A percentile compares a stretch with the other conserved stretches of the same genome.
These are phyloP conservation scores for Agarophyton chilense DNA, from an alignment of 23 red algal species.

Conservation along the genomic window DNA sequence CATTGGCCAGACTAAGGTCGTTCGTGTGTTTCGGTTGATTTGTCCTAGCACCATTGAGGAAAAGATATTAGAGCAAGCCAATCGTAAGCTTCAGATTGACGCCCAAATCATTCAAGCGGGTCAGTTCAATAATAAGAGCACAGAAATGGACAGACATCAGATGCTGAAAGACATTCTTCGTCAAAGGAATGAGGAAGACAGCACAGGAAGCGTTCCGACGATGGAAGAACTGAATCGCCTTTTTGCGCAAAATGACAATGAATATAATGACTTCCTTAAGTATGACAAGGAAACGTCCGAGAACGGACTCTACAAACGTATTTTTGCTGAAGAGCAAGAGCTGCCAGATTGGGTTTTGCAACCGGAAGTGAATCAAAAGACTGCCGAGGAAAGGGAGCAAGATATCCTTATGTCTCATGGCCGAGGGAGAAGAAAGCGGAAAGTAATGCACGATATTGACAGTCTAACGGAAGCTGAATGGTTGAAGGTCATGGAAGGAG, in stretches of 20 bases:
- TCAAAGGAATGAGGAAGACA: constrained; percentile 72
- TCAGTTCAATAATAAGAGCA: constrained; percentile 94
- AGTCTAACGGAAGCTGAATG: constrained; percentile 71
- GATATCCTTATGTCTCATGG: constrained; percentile 66
- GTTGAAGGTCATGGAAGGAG: constrained; percentile 69
- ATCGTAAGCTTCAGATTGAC: constrained; percentile 92
- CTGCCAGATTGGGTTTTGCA: constrained; percentile 80
- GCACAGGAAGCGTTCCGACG: constrained; percentile 55
- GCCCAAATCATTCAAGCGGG: constrained; percentile 98
- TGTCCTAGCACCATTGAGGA: constrained; percentile 90
- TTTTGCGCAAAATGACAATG: constrained; percentile 80
- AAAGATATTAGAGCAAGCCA: constrained; percentile 90
- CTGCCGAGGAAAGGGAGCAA: constrained; percentile 64
- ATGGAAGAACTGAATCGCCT: constrained; percentile 89
- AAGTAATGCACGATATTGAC: constrained; percentile 44
- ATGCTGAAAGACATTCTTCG: constrained; percentile 84
- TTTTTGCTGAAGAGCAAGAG: constrained; percentile 64
- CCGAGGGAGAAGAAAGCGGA: constrained; percentile 64
- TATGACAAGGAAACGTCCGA: constrained; percentile 77
- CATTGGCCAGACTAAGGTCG: constrained; percentile 93
- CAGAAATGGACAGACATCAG: constrained; percentile 84
- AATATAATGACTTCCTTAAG: constrained; percentile 72
- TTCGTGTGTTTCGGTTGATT: constrained; percentile 93
- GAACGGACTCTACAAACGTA: constrained; percentile 1
- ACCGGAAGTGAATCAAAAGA: constrained; percentile 67